These are phyloP conservation scores for Aspergillus steynii DNA, from an alignment of 495 filamentous ascomycete species.

Conservation along the genomic window DNA sequence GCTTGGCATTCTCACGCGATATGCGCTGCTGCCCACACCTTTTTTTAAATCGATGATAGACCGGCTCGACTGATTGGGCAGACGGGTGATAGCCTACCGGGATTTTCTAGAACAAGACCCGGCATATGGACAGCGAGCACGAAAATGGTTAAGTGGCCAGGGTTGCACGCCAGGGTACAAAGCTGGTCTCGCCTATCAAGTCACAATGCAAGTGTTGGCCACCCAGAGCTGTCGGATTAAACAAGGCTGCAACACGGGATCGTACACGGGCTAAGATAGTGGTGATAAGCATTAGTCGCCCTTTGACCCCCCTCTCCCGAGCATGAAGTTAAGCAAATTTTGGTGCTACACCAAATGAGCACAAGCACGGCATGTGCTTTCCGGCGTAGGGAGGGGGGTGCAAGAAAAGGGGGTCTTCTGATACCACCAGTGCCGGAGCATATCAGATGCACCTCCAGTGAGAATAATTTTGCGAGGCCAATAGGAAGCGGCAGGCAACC, in stretches of 20 bases:
- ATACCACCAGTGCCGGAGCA: slow-evolving; percentile 7
- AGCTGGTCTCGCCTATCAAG: not conserved
- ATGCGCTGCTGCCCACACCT: slow-evolving; percentile 13
- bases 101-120: slow-evolving; percentile 17
- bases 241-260: not conserved
- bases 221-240: slow-evolving; percentile 3
- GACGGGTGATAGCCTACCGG: slow-evolving; percentile 2
- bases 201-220: slow-evolving; percentile 5
- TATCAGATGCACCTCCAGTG: not conserved
- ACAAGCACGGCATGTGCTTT: slow-evolving; percentile 12
- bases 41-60: not conserved
- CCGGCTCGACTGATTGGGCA: slow-evolving; percentile 3
- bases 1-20: slow-evolving; percentile 21
- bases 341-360: slow-evolving; percentile 12
- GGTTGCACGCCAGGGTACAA: slow-evolving; percentile 5
- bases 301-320: not conserved
- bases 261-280: slow-evolving; percentile 10
- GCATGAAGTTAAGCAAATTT: slow-evolving; percentile 4
- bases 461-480: not conserved
- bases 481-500: slow-evolving; percentile 1
- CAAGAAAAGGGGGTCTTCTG: slow-evolving; percentile 15
- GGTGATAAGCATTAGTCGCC: slow-evolving; percentile 14
- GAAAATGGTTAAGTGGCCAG: not conserved
- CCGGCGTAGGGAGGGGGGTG: not conserved
- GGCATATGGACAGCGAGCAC: not conserved